Base-by-base conservation (phyloP, 2,329 filamentous ascomycete species). In the Lecanicillium sp. region DNA sequence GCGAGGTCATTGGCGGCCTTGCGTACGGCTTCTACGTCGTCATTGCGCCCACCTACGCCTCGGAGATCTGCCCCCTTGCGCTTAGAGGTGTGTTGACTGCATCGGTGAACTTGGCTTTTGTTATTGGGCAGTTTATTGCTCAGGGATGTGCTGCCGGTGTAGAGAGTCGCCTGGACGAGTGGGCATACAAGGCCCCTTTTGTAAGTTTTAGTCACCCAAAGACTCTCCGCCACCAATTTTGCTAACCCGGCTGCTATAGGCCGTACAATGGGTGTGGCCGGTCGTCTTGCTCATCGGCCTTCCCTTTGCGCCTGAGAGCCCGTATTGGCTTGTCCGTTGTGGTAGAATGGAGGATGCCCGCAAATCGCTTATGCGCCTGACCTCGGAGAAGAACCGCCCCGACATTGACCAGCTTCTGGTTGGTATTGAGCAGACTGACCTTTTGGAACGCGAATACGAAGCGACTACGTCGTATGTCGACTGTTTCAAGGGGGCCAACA, bases 101-200 rank as follows among this genome's bases (percentile, higher is more conserved):
- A 25, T 80, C 71, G 41, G 71, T 79, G 41, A 80, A 79, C 48
- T 58, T 80, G 28, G 79, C 74, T 49, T 81, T 78, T 56, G 75
- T 78, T 30, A 75, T 75, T 14, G 77, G 77, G 1, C 76, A 80
- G 49, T 63, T 81, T 4, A 59, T 80, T 3, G 74, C 60, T 4
- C 69, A 69, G 40, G 64, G 62, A 5, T 61, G 70, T 27, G 69
- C 66, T 1, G 61, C 65, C 3, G 65, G 62, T 3, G 64, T 66
- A 1, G 54, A 60, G 30, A 55, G 53, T 15, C 49, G 68, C 9
- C 44, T 55, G 12, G 61, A 58, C 33, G 57, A 71, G 44, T 72
- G 69, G 69, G 67, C 68, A 0, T 72, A 71, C 46, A 36, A 38
- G 13, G 44, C 45, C 3, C 50, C 50, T 5, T 52, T 52, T 41